Base-by-base conservation (phyloP, 192 early-diverging fungal genomes). In the Coemansia sp. region DNA sequence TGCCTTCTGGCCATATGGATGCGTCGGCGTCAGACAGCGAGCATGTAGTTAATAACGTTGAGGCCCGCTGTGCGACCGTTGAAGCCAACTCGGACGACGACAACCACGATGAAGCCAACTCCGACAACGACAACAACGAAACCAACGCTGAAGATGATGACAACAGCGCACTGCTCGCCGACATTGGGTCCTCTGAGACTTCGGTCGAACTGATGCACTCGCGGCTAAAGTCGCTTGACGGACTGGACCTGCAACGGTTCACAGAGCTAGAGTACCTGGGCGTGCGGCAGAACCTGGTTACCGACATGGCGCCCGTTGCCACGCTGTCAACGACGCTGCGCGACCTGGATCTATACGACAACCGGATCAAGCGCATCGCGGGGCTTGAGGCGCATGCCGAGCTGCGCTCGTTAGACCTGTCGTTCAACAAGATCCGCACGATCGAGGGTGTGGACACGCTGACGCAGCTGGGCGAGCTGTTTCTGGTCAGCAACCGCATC, bases 291-390 rank as follows among this genome's bases (percentile, higher is more conserved):
- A 98, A 98, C 71, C 80, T 90, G 22, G 79, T 98, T 45, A 67
- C 81, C 6, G 81, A 88, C 55, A 90, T 97, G 57, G 30, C 64
- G 23, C 80, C 84, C 1, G 30, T 97, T 10, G 73, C 84, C 6
- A 31, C 42, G 4, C 69, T 92, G 22, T 1, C 30, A 11, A 54
- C 69, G 2, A 47, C 58, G 4, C 77, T 99, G 25, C 72, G 71
- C 11, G 97, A 99, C 49, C 68, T 98, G 29, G 97, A 99, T 63
- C 67, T 98, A 9, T 99, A 99, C 71, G 97, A 99, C 71, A 99
- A 99, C 81, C 86, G 90, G 11, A 84, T 99, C 48, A 81, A 83
- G 10, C 78, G 83, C 38, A 87, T 97, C 21, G 81, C 88, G 32
- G 85, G 86, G 2, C 44, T 96, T 0, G 82, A 86, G 23, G 55